Base-by-base conservation (phyloP, 805 yeast genomes). In the Starmera pachycereana region DNA sequence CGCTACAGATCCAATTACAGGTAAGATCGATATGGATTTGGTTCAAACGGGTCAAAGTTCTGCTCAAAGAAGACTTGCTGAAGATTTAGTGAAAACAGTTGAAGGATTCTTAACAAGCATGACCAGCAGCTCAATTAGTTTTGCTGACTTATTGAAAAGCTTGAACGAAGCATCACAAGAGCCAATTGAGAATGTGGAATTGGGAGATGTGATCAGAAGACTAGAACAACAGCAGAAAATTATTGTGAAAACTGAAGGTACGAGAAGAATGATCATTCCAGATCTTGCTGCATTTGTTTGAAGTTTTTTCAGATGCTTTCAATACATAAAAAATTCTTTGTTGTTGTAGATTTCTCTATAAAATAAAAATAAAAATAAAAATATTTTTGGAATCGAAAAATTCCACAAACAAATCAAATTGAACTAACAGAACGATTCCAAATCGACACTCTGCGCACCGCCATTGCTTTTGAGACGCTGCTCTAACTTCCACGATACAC, bases 1-100 rank as follows among this genome's bases (percentile, higher is more conserved):
- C 58, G 99, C 99, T 12, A 92, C 96, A 3, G 99, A 92, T 64
- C 98, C 98, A 19, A 68, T 81, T 30, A 90, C 98, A 0, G 99
- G 99, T 28, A 76, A 92, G 53, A 92, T 92, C 49, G 98, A 92
- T 58, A 88, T 92, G 96, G 96, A 88, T 58, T 69, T 92, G 57
- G 89, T 92, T 27, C 97, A 90, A 63, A 92, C 97, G 0, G 98
- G 97, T 37, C 88, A 89, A 36, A 84, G 96, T 0, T 72, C 85
- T 2, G 85, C 90, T 4, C 95, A 89, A 59, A 71, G 96, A 60
- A 72, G 78, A 51, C 58, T 80, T 57, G 81, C 78, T 50, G 86
- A 81, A 47, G 95, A 84, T 54, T 66, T 85, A 46, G 68, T 75
- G 12, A 73, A 76, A 43, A 84, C 75, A 45, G 65, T 50, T 79